phyloP scores from a whole-genome alignment of 2,329 filamentous ascomycete genomes.

The Orbilia blumenaviensis region DNA sequence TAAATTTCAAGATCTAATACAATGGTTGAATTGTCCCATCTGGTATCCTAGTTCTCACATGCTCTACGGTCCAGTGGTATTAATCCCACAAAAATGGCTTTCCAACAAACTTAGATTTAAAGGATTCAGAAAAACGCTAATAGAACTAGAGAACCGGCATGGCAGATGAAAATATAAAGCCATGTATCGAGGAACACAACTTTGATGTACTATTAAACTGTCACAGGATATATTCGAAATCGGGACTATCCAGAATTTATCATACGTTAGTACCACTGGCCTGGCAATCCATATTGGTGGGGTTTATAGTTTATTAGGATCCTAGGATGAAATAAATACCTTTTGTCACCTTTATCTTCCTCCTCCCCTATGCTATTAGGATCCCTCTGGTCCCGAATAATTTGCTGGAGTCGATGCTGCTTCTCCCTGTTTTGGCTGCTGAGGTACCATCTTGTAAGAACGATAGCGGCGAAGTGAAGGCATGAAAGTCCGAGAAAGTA shows the following conservation, averaged over 20 bases:
- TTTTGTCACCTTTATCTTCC: constrained; percentile 28
- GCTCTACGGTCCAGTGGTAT: too few relatives aligned
- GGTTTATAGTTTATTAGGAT: not conserved
- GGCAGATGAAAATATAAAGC: too few relatives aligned
- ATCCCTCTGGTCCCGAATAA: not conserved
- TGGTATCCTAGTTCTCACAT: too few relatives aligned
- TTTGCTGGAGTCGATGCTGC: not conserved
- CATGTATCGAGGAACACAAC: not conserved
- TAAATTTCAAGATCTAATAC: too few relatives aligned
- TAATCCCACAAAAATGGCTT: too few relatives aligned
- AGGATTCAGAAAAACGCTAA: too few relatives aligned
- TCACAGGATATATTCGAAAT: constrained; percentile 28
- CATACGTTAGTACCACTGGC: not conserved
- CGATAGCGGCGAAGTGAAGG: not conserved
- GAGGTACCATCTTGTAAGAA: constrained; percentile 25
- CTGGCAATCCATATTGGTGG: too few relatives aligned
- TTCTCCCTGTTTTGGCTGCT: not conserved
- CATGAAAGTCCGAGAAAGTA: constrained; percentile 19
- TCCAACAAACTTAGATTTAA: too few relatives aligned
- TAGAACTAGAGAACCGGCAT: too few relatives aligned
- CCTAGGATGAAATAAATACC: not conserved
- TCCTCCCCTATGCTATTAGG: not conserved
- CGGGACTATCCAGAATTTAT: not conserved
- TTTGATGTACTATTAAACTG: not conserved
- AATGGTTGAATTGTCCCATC: too few relatives aligned